phyloP scores from a whole-genome alignment of 768 basidiomycete genomes.

The Lentinula sp. region DNA sequence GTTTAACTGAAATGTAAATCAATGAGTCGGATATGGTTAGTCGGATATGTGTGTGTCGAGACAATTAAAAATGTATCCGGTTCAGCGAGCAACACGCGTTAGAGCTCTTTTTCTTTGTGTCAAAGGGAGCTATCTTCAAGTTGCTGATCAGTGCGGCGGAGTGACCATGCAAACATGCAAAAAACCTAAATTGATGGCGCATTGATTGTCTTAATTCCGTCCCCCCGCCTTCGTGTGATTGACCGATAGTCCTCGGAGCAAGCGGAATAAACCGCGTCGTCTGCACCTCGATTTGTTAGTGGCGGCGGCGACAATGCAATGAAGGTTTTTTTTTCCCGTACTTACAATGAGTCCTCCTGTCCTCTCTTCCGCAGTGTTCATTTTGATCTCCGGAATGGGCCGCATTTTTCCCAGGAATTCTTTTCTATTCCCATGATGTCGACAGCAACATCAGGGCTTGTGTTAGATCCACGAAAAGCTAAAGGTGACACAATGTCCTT shows the following conservation, averaged over 20 bases:
- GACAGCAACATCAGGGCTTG: background rate
- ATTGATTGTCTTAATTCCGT: background rate
- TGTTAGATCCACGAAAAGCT: background rate
- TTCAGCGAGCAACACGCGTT: background rate
- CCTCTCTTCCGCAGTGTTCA: background rate
- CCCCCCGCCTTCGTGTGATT: background rate
- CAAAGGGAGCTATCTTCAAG: too few species aligned
- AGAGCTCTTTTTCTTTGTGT: background rate
- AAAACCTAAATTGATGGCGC: too few species aligned
- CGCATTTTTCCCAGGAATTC: background rate
- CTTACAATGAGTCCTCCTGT: too few species aligned
- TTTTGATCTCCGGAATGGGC: conserved; percentile 2
- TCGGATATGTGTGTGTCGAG: background rate
- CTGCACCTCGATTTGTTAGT: background rate
- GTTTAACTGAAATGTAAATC: background rate
- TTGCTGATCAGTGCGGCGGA: background rate
- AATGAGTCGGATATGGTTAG: background rate
- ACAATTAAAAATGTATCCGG: background rate
- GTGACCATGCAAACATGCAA: too few species aligned
- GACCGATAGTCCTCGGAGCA: background rate
- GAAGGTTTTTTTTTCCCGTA: background rate
- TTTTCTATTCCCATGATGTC: background rate
- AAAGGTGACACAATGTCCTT: background rate
- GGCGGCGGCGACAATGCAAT: background rate
- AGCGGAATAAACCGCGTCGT: background rate